Evolutionary conservation across 75 land plant genomes (phyloP), one percentile per base, ranked within the genome.

Genomic region (Selaginella moellendorffii): DNA sequence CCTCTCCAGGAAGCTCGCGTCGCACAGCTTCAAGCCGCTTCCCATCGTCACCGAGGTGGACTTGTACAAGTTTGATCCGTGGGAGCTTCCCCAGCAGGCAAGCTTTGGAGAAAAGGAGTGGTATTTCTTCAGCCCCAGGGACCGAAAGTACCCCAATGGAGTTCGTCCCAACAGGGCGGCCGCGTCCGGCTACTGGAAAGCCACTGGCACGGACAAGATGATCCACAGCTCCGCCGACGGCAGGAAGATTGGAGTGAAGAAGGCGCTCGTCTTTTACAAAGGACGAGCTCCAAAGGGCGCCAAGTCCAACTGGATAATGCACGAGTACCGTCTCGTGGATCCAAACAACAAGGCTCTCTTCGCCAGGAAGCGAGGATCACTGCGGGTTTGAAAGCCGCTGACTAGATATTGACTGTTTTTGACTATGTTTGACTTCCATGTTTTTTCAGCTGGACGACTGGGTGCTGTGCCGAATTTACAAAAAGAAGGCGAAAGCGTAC

Each of bases 11-110:
- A 78, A 73, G 46, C 46, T 36, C 36, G 72, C 80, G 10, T 65
- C 26, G 0, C 70, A 70, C 8, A 69, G 24, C 63, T 75, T 75
- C 0, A 72, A 72, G 63, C 80, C 80, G 0, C 72, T 73, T 10
- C 54, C 80, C 14, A 73, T 78, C 5, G 73, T 78, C 5, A 78
- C 80, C 0, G 80, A 78, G 63, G 72, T 78, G 1, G 80, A 78
- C 63, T 65, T 78, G n/a, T 78, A 78, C 72, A 78, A 78, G 29
- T 78, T 72, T 31, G 80, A 78, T 56, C 80, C 80, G 0, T 78
- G 80, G 80, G 58, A 78, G 36, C 52, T 78, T 52, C 80, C 72
- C 75, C 69, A 19, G 0, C 72, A 69, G 26, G 71, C 80, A 0
- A 72, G 70, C 21, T 73, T 73, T 23, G 80, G 80, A 5, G 80